These are phyloP conservation scores for Alloteropsis angusta DNA, from an alignment of 202 grass and related monocot genomes.

Conservation along the genomic window DNA sequence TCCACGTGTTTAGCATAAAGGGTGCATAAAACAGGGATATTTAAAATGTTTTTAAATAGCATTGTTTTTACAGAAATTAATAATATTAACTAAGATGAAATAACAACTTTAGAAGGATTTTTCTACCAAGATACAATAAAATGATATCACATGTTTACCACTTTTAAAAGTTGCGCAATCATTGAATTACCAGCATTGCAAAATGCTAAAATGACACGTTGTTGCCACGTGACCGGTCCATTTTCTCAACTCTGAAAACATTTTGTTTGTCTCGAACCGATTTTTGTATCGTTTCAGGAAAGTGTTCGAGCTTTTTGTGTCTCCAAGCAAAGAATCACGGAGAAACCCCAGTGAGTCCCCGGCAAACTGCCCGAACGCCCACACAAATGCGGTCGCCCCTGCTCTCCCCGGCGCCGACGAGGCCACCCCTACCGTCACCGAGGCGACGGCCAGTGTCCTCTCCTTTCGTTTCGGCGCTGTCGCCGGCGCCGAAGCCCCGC, in stretches of 20 bases:
- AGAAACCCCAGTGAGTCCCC: not conserved
- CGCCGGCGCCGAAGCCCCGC: not conserved
- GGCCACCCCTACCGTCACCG: conserved; percentile 8
- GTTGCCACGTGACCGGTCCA: not conserved
- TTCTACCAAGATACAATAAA: no score
- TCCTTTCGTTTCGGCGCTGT: not conserved
- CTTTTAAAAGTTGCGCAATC: no score
- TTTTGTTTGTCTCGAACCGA: not conserved
- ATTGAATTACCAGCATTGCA: no score
- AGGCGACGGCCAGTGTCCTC: conserved; percentile 4
- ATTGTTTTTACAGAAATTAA: no score
- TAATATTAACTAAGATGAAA: no score
- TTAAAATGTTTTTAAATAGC: no score
- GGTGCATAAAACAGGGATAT: no score
- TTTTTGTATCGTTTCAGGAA: not conserved
- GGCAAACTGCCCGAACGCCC: not conserved
- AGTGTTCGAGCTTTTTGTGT: not conserved
- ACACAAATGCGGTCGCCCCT: conserved; percentile 22
- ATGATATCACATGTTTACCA: no score
- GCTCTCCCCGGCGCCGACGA: conserved; percentile 11
- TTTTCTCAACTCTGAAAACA: no score
- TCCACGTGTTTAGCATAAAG: no score
- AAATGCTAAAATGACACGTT: not conserved
- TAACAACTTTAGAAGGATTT: no score
- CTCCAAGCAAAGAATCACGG: not conserved